Conservation (phyloP, 139 green algal genomes). For the Coelastrella sp. region DNA sequence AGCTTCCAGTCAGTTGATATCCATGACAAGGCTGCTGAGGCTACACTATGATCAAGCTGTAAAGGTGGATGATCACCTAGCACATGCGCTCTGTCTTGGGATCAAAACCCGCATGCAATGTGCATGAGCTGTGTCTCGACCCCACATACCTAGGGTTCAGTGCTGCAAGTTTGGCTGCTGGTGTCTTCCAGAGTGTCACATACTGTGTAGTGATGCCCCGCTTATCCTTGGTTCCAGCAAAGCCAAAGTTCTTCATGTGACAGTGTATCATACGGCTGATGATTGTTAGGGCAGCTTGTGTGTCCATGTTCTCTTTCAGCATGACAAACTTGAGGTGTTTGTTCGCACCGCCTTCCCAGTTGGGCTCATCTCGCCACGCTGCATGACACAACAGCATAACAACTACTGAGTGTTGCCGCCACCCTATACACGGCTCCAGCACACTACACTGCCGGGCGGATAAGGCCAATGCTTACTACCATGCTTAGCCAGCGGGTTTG, state of each 20-base stretch:
- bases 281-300: conserved; percentile 36
- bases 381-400: background rate
- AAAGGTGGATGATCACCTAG: too few species aligned
- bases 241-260: conserved; percentile 26
- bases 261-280: conserved; percentile 16
- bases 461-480: background rate
- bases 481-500: too few species aligned
- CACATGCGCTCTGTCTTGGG: too few species aligned
- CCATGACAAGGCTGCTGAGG: too few species aligned
- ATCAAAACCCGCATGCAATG: too few species aligned
- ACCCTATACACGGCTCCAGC: background rate
- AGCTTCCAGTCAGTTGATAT: too few species aligned
- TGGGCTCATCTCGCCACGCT: conserved; percentile 22
- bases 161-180: conserved; percentile 53
- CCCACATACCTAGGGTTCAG: conserved; percentile 58
- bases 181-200: conserved; percentile 82
- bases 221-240: conserved; percentile 96
- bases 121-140: background rate
- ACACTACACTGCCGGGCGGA: background rate
- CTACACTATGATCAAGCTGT: too few species aligned
- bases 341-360: conserved; percentile 64
- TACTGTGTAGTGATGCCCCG: conserved; percentile 88
- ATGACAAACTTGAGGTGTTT: conserved; percentile 83
- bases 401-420: background rate
- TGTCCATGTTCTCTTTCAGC: conserved; percentile 95